These are phyloP conservation scores for Rutidosis leptorrhynchoides DNA, from an alignment of 129 eudicot species.

Conservation along the genomic window DNA sequence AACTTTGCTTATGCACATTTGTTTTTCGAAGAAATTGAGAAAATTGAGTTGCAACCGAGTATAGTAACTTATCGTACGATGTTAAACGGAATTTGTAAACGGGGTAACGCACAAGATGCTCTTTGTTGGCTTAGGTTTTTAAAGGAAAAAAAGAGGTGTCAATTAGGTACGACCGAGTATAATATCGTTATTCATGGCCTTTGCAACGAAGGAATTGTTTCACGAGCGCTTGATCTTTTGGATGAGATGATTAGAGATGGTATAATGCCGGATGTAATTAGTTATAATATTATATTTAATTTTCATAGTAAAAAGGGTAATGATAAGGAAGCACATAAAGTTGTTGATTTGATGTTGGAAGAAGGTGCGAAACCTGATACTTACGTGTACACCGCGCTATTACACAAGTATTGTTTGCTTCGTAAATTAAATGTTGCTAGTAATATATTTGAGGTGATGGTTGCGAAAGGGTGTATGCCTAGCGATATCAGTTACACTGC, in stretches of 20 bases:
- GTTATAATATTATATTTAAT: constrained; percentile 24
- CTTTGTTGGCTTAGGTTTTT: constrained; percentile 4
- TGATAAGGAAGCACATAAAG: constrained; percentile 21
- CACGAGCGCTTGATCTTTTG: constrained; percentile 8
- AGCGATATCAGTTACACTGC: constrained; percentile 22
- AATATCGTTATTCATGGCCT: constrained; percentile 24
- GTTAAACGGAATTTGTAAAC: constrained; percentile 23
- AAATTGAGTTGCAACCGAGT: constrained; percentile 21
- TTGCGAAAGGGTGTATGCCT: constrained; percentile 29
- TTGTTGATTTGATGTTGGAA: constrained; percentile 26
- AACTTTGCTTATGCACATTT: constrained; percentile 1
- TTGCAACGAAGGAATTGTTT: constrained; percentile 23
- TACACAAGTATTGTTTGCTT: constrained; percentile 31
- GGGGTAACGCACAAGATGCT: constrained; percentile 10
- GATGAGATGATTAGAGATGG: constrained; percentile 22
- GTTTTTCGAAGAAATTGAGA: constrained; percentile 12
- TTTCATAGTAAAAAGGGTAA: constrained; percentile 28
- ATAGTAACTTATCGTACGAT: constrained; percentile 19
- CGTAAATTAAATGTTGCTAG: constrained; percentile 17
- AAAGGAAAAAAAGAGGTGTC: constrained; percentile 11
- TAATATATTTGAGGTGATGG: constrained; percentile 20
- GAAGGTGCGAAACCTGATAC: constrained; percentile 28
- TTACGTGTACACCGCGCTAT: constrained; percentile 23
- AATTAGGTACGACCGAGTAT: constrained; percentile 12
- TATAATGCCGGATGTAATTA: constrained; percentile 21